Conservation (phyloP, 1,284 basidiomycete genomes). For the Mycosarcoma mackinlayi region DNA sequence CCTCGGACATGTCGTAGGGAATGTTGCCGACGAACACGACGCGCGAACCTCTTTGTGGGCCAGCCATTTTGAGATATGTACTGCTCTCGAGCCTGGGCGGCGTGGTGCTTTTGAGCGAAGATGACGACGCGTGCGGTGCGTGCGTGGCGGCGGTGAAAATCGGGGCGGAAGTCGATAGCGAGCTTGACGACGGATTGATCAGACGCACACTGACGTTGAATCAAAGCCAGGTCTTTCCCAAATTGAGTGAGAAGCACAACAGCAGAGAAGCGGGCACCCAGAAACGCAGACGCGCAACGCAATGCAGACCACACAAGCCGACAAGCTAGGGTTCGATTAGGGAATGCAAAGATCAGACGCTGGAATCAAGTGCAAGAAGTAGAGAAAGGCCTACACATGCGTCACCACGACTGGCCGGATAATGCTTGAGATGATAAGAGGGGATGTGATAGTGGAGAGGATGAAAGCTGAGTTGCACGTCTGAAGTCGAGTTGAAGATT, state of each 20-base stretch:
- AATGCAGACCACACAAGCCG: slow-evolving; percentile 22
- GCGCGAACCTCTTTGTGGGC: slow-evolving; percentile 48
- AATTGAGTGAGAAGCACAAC: neutral
- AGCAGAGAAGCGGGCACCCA: slow-evolving; percentile 5
- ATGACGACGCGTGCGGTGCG: too few species aligned
- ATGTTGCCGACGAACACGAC: slow-evolving; percentile 67
- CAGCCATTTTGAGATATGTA: slow-evolving; percentile 28
- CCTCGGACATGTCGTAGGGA: slow-evolving; percentile 67
- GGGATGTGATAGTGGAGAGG: too few species aligned
- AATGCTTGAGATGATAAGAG: slow-evolving; percentile 1
- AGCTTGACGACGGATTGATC: too few species aligned
- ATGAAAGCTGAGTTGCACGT: too few species aligned
- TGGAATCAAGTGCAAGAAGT: neutral
- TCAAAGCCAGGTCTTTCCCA: too few species aligned
- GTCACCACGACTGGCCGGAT: too few species aligned
- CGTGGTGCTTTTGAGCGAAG: neutral
- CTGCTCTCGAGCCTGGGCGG: neutral
- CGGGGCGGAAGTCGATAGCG: too few species aligned
- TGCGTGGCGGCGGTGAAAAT: too few species aligned
- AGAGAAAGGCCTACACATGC: slow-evolving; percentile 4
- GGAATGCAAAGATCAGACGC: slow-evolving; percentile 13
- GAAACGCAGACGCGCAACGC: slow-evolving; percentile 7
- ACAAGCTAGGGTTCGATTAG: neutral
- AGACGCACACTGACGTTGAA: slow-evolving; percentile 15
- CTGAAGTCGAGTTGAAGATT: too few species aligned